Percentiles rank a stretch among this genome's conserved stretches.
These are phyloP conservation scores for Diaporthe vaccinii DNA, from an alignment of 2,329 filamentous ascomycete species.

Conservation along the genomic window DNA sequence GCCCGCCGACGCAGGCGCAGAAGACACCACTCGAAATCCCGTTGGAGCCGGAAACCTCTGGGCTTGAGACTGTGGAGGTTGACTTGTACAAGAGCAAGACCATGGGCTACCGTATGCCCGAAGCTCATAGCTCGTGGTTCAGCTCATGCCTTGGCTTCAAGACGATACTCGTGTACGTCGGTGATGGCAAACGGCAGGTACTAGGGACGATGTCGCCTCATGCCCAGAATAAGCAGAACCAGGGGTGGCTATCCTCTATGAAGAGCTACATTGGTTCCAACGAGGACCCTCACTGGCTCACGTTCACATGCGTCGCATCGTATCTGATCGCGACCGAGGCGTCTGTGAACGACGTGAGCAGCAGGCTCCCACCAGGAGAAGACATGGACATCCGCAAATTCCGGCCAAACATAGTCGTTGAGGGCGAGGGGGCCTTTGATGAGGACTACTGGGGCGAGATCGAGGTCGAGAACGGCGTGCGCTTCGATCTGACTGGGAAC, in stretches of 20 bases:
- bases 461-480: constrained; percentile 53
- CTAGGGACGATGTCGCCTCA: constrained; percentile 70
- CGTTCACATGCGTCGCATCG: constrained; percentile 82
- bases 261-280: constrained; percentile 49
- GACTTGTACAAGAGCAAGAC: constrained; percentile 72
- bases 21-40: constrained; percentile 65
- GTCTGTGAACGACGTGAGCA: constrained; percentile 77
- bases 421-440: constrained; percentile 71
- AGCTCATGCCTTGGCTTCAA: constrained; percentile 73
- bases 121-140: constrained; percentile 75
- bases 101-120: constrained; percentile 73
- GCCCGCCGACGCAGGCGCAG: constrained; percentile 54
- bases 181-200: constrained; percentile 69
- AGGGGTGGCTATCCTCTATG: constrained; percentile 54
- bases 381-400: constrained; percentile 76
- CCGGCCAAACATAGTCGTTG: constrained; percentile 79
- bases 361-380: constrained; percentile 62
- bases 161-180: constrained; percentile 75
- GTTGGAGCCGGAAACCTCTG: constrained; percentile 63
- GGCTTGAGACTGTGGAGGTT: constrained; percentile 64
- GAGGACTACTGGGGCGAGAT: constrained; percentile 82
- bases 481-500: constrained; percentile 75
- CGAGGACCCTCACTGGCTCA: constrained; percentile 64
- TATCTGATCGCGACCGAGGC: constrained; percentile 79
- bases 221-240: constrained; percentile 36